Evolutionary conservation across 1,284 basidiomycete species (phyloP).

Genomic region (Irpex rosettiformis): DNA sequence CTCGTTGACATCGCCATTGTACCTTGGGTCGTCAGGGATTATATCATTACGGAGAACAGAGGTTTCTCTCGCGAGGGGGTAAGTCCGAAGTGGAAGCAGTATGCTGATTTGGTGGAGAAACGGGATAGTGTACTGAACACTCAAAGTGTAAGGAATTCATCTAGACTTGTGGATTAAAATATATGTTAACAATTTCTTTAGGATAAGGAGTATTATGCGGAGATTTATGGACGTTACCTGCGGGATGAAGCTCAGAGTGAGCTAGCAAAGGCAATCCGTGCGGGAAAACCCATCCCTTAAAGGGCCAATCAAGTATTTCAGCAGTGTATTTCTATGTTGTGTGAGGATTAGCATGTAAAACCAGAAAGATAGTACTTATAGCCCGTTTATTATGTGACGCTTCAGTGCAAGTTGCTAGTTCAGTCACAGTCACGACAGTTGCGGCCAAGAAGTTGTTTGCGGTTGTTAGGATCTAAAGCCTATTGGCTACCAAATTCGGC

Average conservation of each 20-base stretch:
- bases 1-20: slow-evolving; percentile 57
- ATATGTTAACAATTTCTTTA: slow-evolving; percentile 19
- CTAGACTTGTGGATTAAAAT: neutral
- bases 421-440: neutral
- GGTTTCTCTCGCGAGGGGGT: slow-evolving; percentile 44
- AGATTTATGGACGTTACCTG: slow-evolving; percentile 54
- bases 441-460: neutral
- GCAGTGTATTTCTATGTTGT: neutral
- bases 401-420: too few species aligned
- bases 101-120: slow-evolving; percentile 39
- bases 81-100: slow-evolving; percentile 43
- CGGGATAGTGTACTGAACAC: slow-evolving; percentile 49
- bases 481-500: neutral
- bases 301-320: neutral
- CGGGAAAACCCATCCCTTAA: slow-evolving; percentile 45
- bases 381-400: too few species aligned
- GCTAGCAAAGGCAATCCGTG: slow-evolving; percentile 54
- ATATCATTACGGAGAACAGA: slow-evolving; percentile 47
- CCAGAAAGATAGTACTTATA: too few species aligned
- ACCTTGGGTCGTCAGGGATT: slow-evolving; percentile 55
- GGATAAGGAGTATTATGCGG: slow-evolving; percentile 44
- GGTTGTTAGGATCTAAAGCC: neutral
- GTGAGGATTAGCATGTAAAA: too few species aligned
- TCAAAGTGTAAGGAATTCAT: slow-evolving; percentile 39
- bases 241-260: slow-evolving; percentile 58